Base-by-base conservation (phyloP, 495 filamentous ascomycete species). In the Lepidopterella palustris region DNA sequence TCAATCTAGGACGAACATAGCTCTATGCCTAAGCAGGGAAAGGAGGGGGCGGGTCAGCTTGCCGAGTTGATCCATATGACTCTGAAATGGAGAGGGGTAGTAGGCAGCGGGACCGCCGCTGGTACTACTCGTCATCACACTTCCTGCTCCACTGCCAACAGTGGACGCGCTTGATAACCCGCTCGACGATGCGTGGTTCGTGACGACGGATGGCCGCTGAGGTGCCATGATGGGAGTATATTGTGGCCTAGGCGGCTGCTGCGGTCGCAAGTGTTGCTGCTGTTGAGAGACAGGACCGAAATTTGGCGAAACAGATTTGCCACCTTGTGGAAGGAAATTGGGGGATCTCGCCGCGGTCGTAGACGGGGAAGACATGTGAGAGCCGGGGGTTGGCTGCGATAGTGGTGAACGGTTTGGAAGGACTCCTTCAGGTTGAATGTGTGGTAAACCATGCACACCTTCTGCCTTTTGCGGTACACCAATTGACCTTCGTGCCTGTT, bases 21-120 rank as follows among this genome's bases (percentile, higher is more conserved):
- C 78, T 87, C 82, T 78, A 81, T 81, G 42, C 59, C 68, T 77
- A 76, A 79, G 62, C 61, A 73, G 68, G 74, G 75, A 72, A 78
- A 80, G 63, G 71, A 79, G 77, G 68, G 70, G 69, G 76, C 70
- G 82, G 84, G 86, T 70, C 77, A 84, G 79, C 92, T 88, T 92
- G 89, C 93, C 93, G 78, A 98, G 87, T 80, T 97, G 92, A 75
- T 96, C 88, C 73, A 92, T 89, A 77, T 97, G 93, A 72, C 87
- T 90, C 71, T 95, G 89, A 72, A 95, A 96, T 23, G 87, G 83
- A 56, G 89, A 86, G 35, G 87, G 84, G 64, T 93, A 96, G 73
- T 87, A 92, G 27, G 65, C 53, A 2, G 45, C 27, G 3, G 61
- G 62, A 64, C 71, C 56, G 64, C 69, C 70, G 71, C 70, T 68